Percentiles rank a stretch among this genome's conserved stretches.
These are phyloP conservation scores for Leishmania major DNA, from an alignment of 208 protist species.

Conservation along the genomic window DNA sequence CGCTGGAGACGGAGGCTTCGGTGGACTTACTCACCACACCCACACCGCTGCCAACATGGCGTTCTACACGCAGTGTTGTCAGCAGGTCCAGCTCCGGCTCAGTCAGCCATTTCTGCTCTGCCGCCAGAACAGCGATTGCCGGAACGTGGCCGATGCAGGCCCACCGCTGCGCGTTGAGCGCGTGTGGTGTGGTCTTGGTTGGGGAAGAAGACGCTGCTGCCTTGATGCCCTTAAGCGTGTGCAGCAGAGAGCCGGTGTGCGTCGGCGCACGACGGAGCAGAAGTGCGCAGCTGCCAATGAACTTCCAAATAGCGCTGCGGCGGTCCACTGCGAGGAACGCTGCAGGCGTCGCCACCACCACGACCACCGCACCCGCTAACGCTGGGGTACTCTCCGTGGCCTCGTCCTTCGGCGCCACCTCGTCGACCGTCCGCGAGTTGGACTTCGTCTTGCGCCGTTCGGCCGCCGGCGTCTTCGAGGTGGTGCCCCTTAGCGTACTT, in stretches of 20 bases:
- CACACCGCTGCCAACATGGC: background rate
- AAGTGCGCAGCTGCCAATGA: constrained; percentile 51
- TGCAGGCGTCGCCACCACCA: constrained; percentile 52
- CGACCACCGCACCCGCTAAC: constrained; percentile 16
- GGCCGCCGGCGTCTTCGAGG: background rate
- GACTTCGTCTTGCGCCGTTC: constrained; percentile 8
- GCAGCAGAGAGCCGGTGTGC: constrained; percentile 6
- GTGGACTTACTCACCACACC: background rate
- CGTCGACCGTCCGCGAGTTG: background rate
- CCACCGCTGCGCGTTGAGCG: constrained; percentile 51
- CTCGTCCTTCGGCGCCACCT: constrained; percentile 10
- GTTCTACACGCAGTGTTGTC: constrained; percentile 14
- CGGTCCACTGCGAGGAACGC: constrained; percentile 55
- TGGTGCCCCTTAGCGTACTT: background rate
- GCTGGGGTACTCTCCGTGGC: background rate
- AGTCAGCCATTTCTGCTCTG: constrained; percentile 19
- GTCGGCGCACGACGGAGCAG: constrained; percentile 4
- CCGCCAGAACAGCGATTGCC: constrained; percentile 36
- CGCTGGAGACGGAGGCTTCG: background rate
- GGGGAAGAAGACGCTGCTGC: constrained; percentile 4
- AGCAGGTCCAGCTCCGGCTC: constrained; percentile 21
- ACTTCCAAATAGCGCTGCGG: constrained; percentile 76
- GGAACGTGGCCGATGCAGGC: constrained; percentile 56
- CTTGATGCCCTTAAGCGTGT: background rate
- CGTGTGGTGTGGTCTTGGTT: background rate